Percentiles rank a stretch among this genome's conserved stretches.
Conservation (phyloP, 2,329 filamentous ascomycete species). For the Colletotrichum musicola region DNA sequence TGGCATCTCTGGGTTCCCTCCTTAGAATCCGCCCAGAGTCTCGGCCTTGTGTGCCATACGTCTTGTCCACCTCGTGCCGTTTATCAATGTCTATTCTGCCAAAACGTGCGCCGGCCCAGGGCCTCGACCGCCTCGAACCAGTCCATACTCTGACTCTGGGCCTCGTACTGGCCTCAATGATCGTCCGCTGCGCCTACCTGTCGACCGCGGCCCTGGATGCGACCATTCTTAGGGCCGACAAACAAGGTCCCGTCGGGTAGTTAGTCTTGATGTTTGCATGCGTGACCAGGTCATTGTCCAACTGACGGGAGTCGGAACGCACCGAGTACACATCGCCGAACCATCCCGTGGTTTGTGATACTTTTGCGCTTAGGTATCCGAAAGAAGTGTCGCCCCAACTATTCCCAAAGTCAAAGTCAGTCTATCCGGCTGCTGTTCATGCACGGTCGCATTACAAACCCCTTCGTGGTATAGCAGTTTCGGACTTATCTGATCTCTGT, state of each 20-base stretch:
- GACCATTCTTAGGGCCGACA: constrained; percentile 50
- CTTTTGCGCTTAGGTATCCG: too few relatives aligned
- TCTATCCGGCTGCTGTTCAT: too few relatives aligned
- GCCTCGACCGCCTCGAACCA: constrained; percentile 47
- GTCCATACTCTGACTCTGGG: constrained; percentile 50
- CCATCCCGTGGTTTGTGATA: too few relatives aligned
- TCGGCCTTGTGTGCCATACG: constrained; percentile 45
- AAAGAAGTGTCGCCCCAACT: too few relatives aligned
- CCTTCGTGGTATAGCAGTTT: too few relatives aligned
- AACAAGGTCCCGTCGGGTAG: constrained; percentile 50
- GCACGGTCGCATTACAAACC: too few relatives aligned
- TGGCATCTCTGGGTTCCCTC: constrained; percentile 33
- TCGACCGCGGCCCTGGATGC: constrained; percentile 55
- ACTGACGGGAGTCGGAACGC: too few relatives aligned
- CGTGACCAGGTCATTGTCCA: background rate
- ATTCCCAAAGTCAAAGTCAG: too few relatives aligned
- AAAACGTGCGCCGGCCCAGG: constrained; percentile 48
- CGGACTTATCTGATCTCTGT: too few relatives aligned
- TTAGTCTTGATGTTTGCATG: background rate
- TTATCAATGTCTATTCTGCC: constrained; percentile 44
- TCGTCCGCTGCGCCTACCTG: constrained; percentile 50
- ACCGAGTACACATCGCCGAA: too few relatives aligned
- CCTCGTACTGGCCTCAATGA: constrained; percentile 50
- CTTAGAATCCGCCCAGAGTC: constrained; percentile 16
- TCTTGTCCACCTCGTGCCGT: constrained; percentile 44